Conservation (phyloP, 129 eudicot species). For the Calendula officinalis region DNA sequence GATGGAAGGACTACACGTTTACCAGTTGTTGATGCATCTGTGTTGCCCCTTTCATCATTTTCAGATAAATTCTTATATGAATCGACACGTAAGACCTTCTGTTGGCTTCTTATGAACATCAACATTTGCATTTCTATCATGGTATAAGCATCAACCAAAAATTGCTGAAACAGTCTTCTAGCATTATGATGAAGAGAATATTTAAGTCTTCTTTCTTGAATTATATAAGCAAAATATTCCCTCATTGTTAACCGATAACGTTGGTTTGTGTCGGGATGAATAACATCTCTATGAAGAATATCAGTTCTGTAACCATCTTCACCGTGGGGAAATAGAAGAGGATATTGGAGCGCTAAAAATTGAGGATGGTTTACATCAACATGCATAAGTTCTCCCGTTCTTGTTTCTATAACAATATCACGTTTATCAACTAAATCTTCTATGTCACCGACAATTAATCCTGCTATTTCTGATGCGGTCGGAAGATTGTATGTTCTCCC, state of each 20-base stretch:
- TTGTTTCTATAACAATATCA: neutral
- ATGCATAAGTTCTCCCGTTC: neutral
- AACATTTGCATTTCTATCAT: too few species aligned
- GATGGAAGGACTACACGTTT: slow-evolving; percentile 19
- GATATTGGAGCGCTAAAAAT: neutral
- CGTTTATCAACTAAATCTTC: neutral
- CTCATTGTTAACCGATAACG: neutral
- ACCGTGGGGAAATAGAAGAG: neutral
- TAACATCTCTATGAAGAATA: neutral
- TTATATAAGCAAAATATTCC: neutral
- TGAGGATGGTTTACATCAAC: neutral
- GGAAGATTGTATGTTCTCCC: neutral
- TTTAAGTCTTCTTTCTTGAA: too few species aligned
- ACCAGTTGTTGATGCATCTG: neutral
- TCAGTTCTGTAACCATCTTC: neutral
- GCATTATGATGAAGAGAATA: too few species aligned
- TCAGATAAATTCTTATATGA: neutral
- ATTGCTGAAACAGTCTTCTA: too few species aligned
- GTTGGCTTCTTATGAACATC: neutral
- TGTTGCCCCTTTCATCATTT: neutral
- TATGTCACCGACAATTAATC: neutral
- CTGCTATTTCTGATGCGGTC: neutral
- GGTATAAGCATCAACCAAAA: too few species aligned
- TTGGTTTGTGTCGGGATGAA: neutral
- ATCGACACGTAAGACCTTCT: neutral